Conservation (phyloP, 495 filamentous ascomycete genomes). For the Elaphomyces granulatus region DNA sequence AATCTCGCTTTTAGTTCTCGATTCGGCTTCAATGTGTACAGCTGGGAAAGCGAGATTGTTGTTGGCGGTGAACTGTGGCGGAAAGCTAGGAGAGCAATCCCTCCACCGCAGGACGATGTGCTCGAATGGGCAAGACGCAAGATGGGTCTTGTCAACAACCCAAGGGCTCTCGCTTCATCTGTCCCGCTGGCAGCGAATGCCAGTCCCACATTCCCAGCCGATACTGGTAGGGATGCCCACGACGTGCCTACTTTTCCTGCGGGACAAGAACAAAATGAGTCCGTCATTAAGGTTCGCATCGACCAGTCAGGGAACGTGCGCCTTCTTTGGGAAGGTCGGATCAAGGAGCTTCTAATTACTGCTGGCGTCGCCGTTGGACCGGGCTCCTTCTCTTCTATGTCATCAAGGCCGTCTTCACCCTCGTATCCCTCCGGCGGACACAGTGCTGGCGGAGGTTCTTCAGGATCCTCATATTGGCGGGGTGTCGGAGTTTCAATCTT, state of each 20-base stretch:
- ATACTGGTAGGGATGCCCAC: slow-evolving; percentile 12
- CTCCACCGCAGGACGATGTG: slow-evolving; percentile 23
- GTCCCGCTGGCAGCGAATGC: slow-evolving; percentile 9
- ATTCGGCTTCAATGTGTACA: slow-evolving; percentile 96
- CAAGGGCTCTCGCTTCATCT: slow-evolving; percentile 9
- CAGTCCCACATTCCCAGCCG: slow-evolving; percentile 7
- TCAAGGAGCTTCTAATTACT: slow-evolving; percentile 87
- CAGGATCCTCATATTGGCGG: slow-evolving; percentile 40
- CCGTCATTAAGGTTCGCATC: slow-evolving; percentile 79
- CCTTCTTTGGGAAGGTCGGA: slow-evolving; percentile 81
- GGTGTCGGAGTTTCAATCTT: slow-evolving; percentile 77
- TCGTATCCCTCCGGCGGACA: slow-evolving; percentile 17
- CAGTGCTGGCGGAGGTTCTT: slow-evolving; percentile 53
- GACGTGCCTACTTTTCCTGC: slow-evolving; percentile 7
- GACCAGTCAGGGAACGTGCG: slow-evolving; percentile 76
- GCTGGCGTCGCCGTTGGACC: slow-evolving; percentile 61
- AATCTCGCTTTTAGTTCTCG: slow-evolving; percentile 72
- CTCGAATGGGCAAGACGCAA: slow-evolving; percentile 34
- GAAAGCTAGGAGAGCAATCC: slow-evolving; percentile 26
- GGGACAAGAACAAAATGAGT: slow-evolving; percentile 51
- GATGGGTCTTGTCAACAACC: slow-evolving; percentile 13
- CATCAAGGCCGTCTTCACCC: slow-evolving; percentile 13
- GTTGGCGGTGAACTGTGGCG: slow-evolving; percentile 86
- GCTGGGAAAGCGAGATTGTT: slow-evolving; percentile 87
- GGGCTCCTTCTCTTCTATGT: slow-evolving; percentile 28